Evolutionary conservation across 805 yeast genomes (phyloP), one percentile per base, ranked within the genome.

Genomic region (Starmerella bombicola): DNA sequence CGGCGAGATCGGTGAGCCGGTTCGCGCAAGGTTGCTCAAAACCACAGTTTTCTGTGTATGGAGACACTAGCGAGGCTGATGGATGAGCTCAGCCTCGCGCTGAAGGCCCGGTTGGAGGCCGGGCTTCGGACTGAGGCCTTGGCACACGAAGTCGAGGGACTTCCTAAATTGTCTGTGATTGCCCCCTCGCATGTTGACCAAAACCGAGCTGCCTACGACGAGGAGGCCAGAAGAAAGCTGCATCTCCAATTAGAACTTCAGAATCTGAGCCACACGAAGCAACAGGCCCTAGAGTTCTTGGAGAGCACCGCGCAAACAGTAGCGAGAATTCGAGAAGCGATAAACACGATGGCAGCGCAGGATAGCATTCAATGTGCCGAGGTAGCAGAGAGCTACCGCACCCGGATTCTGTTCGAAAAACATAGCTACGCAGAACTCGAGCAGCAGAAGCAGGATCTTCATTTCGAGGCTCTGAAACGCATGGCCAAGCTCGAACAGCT

Each of bases 51-150:
- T n/a, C n/a, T n/a, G n/a, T 24, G 13, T 9, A 47, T 47, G 51
- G 43, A 47, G 12, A 41, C 37, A 36, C 49, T 57, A 6, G 52
- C 57, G 4, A 42, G 40, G 30, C 50, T 56, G 19, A 55, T 57
- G 38, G 50, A 55, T 16, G 59, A 55, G 44, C 53, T 58, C 29
- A 40, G 49, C 18, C 22, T 35, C 16, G 53, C 45, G 3, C 48
- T 58, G 17, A 41, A 46, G 38, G 42, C 45, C 29, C 52, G 57
- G 13, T 32, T 47, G 1, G 55, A 54, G 22, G 46, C 55, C 2
- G 49, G 51, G 15, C 45, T 26, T 1, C 28, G 38, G 18, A 39
- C 53, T 3, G 50, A 42, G 29, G 35, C 33, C 35, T 43, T 52
- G 8, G 60, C 60, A 3, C 33, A 28, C 1, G 46, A 52, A 18